Evolutionary conservation across 2,329 filamentous ascomycete species (phyloP).

Genomic region (Didymella glomerata): DNA sequence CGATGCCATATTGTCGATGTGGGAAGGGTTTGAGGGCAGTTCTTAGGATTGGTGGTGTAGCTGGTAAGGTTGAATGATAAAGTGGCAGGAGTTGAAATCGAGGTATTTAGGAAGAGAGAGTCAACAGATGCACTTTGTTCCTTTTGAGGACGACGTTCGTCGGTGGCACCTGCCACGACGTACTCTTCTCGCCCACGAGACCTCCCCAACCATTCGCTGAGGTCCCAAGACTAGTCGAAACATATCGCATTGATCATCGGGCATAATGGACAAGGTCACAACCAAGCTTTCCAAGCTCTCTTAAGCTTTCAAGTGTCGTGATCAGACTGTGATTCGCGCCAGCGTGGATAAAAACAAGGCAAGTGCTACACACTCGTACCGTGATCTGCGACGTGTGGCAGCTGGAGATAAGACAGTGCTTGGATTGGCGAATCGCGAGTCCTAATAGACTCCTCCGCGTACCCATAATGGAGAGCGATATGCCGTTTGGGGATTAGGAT

Average conservation of each 20-base stretch:
- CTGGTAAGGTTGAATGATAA: not conserved
- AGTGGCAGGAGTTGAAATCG: not conserved
- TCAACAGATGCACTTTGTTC: not conserved
- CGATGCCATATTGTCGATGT: conserved; percentile 22
- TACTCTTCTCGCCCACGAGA: conserved; percentile 6
- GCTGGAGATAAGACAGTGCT: not conserved
- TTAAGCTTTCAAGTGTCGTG: conserved; percentile 9
- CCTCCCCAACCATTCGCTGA: not conserved
- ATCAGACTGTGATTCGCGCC: not conserved
- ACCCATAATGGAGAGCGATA: not conserved
- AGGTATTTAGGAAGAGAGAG: not conserved
- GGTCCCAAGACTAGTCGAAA: not conserved
- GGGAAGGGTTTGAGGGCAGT: not conserved
- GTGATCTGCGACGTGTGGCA: conserved; percentile 2
- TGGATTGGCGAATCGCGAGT: not conserved
- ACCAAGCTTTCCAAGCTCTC: conserved; percentile 22
- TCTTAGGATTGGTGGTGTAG: too few relatives aligned
- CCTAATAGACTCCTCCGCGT: not conserved
- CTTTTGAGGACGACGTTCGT: not conserved
- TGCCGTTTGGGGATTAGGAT: not conserved
- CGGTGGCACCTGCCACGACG: not conserved
- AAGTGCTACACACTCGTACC: not conserved
- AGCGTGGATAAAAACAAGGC: conserved; percentile 1
- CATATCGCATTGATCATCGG: conserved; percentile 12
- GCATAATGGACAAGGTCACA: conserved; percentile 8